Evolutionary conservation across 2,329 filamentous ascomycete genomes (phyloP), one percentile per base, ranked within the genome.

Genomic region (Phaeosphaeria sp.): DNA sequence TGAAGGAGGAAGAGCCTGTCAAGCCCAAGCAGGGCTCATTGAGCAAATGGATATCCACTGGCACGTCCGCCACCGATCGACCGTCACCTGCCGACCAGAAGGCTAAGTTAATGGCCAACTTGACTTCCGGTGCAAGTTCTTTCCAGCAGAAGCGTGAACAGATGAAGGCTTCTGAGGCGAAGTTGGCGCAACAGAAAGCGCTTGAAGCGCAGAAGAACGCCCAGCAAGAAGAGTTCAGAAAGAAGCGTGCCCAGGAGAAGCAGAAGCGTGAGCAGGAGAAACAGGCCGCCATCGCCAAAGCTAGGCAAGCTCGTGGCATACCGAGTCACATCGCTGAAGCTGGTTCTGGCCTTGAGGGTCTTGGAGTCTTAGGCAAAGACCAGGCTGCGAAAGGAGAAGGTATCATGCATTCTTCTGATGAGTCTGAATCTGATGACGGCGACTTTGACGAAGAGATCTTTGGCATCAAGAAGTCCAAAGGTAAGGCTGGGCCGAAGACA

Each of bases 331-430:
- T 88, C n/a, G 80, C 85, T 9, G 89, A 91, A 57, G 91, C 93
- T 73, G 92, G 92, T 2, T 95, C 92, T 57, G 92, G 90, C 20
- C 79, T 95, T 10, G 84, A 86, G 61, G 89, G 89, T 23, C 84
- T 96, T 50, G 86, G 90, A 36, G 82, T 93, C 1, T 81, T 86
- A 55, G 92, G 91, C 58, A 95, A 94, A 77, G 92, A 95, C 54
- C 90, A 94, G 70, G 84, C 86, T 2, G 85, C 86, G 1, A 84
- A 85, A 61, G 90, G 90, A 62, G 90, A 89, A 71, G 92, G 94
- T 63, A 92, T 98, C 76, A 97, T 98, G 92, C 91, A 97, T 43
- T 89, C 86, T 6, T 89, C 87, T 2, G 92, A 95, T 50, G 81
- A 82, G 54, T 79, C 80, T 60, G 90, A 92, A 59, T 89, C 91